Evolutionary conservation across 164 flowering plant species (phyloP).

Genomic region (Brasenia schreberi): DNA sequence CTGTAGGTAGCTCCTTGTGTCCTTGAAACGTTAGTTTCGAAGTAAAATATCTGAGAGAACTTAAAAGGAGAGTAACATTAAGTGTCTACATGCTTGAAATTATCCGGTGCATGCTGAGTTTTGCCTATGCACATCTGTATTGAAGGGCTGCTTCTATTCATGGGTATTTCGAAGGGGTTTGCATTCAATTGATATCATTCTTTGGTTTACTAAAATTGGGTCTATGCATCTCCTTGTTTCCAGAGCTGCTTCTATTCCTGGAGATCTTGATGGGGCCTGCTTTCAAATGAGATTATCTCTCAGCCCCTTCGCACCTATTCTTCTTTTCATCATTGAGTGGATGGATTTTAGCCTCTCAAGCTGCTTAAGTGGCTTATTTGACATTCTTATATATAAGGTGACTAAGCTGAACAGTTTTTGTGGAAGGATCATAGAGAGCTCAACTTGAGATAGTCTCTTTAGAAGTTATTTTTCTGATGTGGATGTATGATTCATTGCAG

Average conservation of each 20-base stretch:
- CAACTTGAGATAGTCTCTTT: background rate
- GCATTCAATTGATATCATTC: background rate
- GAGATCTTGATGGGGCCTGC: constrained; percentile 41
- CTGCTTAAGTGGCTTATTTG: constrained; percentile 59
- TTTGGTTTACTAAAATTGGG: background rate
- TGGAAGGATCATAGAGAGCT: background rate
- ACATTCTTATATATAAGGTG: constrained; percentile 76
- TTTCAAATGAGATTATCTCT: constrained; percentile 67
- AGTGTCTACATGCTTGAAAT: no score
- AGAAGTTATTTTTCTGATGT: background rate
- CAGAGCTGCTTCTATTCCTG: constrained; percentile 81
- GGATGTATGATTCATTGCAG: background rate
- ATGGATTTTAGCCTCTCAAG: constrained; percentile 63
- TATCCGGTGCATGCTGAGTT: no score
- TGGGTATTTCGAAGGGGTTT: background rate
- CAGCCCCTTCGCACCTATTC: constrained; percentile 66
- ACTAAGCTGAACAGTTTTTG: background rate
- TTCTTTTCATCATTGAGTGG: constrained; percentile 73
- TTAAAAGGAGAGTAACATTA: no score
- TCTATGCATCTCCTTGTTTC: constrained; percentile 1
- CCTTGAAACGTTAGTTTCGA: no score
- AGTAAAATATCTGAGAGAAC: no score
- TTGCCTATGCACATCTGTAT: no score
- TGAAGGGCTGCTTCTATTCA: background rate
- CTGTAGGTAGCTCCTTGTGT: no score